A percentile compares a stretch with the other conserved stretches of the same genome.
Conservation (phyloP, 352 stramenopile genomes). For the Phytophthora pisi region DNA sequence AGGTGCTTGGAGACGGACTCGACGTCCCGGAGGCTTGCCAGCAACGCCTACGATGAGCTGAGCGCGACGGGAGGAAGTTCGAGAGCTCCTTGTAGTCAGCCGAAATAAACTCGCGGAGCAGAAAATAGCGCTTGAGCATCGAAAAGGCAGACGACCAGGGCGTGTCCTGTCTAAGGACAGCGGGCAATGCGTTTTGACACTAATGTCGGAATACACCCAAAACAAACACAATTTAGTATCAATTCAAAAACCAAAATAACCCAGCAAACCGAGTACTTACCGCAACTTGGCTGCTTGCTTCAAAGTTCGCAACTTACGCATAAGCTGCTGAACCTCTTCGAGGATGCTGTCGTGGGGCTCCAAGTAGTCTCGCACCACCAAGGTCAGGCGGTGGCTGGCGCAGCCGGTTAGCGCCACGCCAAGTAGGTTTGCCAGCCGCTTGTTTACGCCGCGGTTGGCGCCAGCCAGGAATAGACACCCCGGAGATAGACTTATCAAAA, state of each 20-base stretch:
- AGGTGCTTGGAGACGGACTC: neutral
- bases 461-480: neutral
- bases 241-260: neutral
- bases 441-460: neutral
- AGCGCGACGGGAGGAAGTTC: neutral
- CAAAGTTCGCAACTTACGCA: neutral
- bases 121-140: neutral
- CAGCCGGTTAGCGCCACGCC: neutral
- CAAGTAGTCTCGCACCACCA: neutral
- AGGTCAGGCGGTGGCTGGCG: neutral
- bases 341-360: neutral
- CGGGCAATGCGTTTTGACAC: neutral
- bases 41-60: neutral
- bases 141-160: neutral
- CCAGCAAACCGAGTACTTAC: neutral
- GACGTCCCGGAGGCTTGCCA: neutral
- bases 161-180: neutral
- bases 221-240: neutral
- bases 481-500: conserved; percentile 1
- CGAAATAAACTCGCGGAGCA: neutral
- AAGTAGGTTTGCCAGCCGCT: neutral
- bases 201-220: neutral
- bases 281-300: neutral
- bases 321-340: neutral
- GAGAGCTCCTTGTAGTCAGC: neutral